Conservation (phyloP, 2,329 filamentous ascomycete genomes). For the Colletotrichum liriopes region DNA sequence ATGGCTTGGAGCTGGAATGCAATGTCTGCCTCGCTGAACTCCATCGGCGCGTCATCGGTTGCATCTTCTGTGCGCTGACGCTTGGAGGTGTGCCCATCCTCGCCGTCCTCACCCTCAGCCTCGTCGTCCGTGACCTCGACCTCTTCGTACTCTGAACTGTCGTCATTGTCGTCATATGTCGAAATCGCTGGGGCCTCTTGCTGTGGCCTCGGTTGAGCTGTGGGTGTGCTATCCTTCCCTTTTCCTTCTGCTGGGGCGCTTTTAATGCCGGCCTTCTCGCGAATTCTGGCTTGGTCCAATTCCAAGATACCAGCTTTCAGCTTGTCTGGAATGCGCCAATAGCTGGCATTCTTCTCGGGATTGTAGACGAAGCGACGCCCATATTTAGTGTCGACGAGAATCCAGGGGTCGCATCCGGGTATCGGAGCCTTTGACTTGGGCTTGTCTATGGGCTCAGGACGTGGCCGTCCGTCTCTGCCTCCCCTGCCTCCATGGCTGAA, state of each 20-base stretch:
- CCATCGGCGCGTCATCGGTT: constrained; percentile 72
- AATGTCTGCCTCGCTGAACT: constrained; percentile 96
- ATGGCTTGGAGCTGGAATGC: constrained; percentile 92
- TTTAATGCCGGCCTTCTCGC: constrained; percentile 63
- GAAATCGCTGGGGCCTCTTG: not conserved
- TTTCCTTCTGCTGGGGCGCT: constrained; percentile 45
- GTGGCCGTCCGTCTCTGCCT: constrained; percentile 69
- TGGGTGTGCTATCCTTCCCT: constrained; percentile 4
- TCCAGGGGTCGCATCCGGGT: constrained; percentile 87
- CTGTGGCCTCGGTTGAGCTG: constrained; percentile 30
- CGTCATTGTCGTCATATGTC: constrained; percentile 52
- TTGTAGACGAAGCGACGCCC: constrained; percentile 94
- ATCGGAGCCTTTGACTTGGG: constrained; percentile 86
- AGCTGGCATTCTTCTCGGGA: constrained; percentile 86
- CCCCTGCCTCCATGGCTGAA: constrained; percentile 66
- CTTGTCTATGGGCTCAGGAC: constrained; percentile 81
- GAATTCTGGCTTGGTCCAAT: constrained; percentile 80
- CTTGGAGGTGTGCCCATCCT: constrained; percentile 69
- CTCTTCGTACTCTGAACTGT: constrained; percentile 83
- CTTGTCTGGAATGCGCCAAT: constrained; percentile 94
- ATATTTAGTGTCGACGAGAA: constrained; percentile 93
- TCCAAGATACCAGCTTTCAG: constrained; percentile 84
- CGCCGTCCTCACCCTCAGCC: constrained; percentile 54
- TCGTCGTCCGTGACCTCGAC: constrained; percentile 76
- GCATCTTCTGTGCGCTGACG: constrained; percentile 69